Conservation (phyloP, 2,329 filamentous ascomycete genomes). For the Chrysosporium queenslandicum region DNA sequence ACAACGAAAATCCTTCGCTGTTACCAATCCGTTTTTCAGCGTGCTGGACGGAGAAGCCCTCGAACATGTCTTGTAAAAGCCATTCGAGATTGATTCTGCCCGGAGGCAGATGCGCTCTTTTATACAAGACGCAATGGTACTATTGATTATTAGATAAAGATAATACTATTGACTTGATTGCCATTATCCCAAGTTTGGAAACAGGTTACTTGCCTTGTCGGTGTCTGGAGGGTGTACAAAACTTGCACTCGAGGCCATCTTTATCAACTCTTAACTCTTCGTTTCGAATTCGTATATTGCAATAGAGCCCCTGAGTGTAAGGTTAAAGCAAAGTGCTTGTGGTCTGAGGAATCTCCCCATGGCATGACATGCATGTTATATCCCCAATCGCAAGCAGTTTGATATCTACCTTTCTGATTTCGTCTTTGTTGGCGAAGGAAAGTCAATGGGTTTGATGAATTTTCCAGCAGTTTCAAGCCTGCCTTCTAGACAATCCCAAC, state of each 20-base stretch:
- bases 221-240: neutral
- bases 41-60: neutral
- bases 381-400: neutral
- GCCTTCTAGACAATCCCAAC: neutral
- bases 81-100: neutral
- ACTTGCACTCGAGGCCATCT: neutral
- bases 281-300: neutral
- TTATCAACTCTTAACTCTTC: neutral
- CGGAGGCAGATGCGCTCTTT: neutral
- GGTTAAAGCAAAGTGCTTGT: neutral
- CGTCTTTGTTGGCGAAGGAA: neutral
- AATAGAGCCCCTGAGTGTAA: neutral
- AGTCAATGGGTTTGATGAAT: neutral
- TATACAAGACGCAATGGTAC: conserved; percentile 9
- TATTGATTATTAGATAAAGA: conserved; percentile 6
- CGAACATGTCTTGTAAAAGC: conserved; percentile 2
- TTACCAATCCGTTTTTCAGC: conserved; percentile 8
- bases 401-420: neutral
- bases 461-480: too few species aligned
- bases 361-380: conserved; percentile 2
- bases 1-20: conserved; percentile 5
- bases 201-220: conserved; percentile 9
- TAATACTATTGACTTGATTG: conserved; percentile 3
- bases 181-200: conserved; percentile 6
- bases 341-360: neutral